Percentiles rank a stretch among this genome's conserved stretches.
Evolutionary conservation across 202 grass and related monocot species (phyloP).

Genomic region (Hordeum pubiflorum): DNA sequence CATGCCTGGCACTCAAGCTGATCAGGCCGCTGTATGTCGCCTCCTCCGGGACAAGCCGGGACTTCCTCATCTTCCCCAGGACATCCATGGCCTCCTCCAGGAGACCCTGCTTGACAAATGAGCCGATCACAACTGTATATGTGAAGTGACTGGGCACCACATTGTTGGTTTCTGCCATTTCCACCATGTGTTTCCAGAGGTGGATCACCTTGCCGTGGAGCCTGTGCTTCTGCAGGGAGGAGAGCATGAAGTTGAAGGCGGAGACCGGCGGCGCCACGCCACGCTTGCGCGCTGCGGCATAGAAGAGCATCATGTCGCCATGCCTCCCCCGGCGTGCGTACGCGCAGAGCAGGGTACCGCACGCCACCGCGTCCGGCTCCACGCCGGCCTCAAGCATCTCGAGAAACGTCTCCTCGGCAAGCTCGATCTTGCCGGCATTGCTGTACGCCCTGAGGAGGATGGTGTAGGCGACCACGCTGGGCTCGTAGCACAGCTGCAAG

Average conservation of each 20-base stretch:
- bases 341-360: slow-evolving; percentile 77
- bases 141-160: slow-evolving; percentile 64
- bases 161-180: slow-evolving; percentile 41
- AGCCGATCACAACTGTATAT: slow-evolving; percentile 50
- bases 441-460: neutral
- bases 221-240: slow-evolving; percentile 88
- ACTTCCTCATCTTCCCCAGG: slow-evolving; percentile 50
- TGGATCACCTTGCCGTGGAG: slow-evolving; percentile 59
- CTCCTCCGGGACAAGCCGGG: slow-evolving; percentile 50
- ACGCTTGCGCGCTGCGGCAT: slow-evolving; percentile 39
- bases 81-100: slow-evolving; percentile 55
- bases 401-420: no score
- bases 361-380: slow-evolving; percentile 55
- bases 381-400: no score
- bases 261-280: slow-evolving; percentile 45
- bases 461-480: neutral
- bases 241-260: slow-evolving; percentile 90
- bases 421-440: no score
- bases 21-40: slow-evolving; percentile 59
- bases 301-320: slow-evolving; percentile 82
- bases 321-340: slow-evolving; percentile 73
- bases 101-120: slow-evolving; percentile 42
- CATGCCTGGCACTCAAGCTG: slow-evolving; percentile 50
- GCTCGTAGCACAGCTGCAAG: neutral
- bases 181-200: slow-evolving; percentile 63